These are phyloP conservation scores for Alternaria sp. DNA, from an alignment of 2,329 filamentous ascomycete species.

Conservation along the genomic window DNA sequence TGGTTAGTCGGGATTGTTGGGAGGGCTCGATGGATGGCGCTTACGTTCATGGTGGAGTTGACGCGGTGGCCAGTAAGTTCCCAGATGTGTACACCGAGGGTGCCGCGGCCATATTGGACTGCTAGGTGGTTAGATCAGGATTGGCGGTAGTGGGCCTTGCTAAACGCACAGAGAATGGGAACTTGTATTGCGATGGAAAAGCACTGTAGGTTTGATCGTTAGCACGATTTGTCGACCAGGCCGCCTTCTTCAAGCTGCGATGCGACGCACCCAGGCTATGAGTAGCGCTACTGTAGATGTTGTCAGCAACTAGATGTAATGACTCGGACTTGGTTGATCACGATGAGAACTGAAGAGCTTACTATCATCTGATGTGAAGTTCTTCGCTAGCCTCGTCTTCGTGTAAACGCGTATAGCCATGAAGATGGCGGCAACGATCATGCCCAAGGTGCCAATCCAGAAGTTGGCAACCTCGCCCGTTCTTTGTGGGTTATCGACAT, in stretches of 20 bases:
- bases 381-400: conserved; percentile 26
- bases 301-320: neutral
- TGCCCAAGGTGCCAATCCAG: conserved; percentile 27
- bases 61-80: conserved; percentile 18
- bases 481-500: conserved; percentile 33
- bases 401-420: conserved; percentile 34
- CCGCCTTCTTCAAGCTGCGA: neutral
- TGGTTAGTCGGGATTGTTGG: neutral
- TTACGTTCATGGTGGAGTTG: conserved; percentile 19
- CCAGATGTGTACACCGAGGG: conserved; percentile 29
- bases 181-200: conserved; percentile 18
- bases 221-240: neutral
- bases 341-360: neutral
- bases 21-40: neutral
- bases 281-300: conserved; percentile 13
- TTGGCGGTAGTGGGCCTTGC: fast-evolving
- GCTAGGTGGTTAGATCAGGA: neutral
- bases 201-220: neutral
- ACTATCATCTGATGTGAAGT: conserved; percentile 38
- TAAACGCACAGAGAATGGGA: conserved; percentile 11
- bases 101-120: conserved; percentile 20
- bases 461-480: conserved; percentile 21
- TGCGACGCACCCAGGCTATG: conserved; percentile 16
- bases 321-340: neutral
- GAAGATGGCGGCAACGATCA: conserved; percentile 28